phyloP scores from a whole-genome alignment of 2,329 filamentous ascomycete genomes.

The Alternaria sp. region DNA sequence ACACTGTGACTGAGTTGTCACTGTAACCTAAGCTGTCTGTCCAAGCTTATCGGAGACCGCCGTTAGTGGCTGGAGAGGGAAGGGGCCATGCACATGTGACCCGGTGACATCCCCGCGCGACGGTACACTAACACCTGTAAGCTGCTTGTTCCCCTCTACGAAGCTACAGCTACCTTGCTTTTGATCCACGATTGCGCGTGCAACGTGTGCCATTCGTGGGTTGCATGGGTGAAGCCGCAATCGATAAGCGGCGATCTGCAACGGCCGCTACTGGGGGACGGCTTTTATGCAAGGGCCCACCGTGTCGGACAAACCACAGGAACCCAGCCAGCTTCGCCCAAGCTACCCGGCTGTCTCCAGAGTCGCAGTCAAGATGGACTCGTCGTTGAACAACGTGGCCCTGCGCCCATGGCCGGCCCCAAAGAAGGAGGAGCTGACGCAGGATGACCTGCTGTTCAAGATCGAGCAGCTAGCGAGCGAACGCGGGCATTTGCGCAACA shows the following conservation, averaged over 20 bases:
- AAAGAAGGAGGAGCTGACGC: conserved; percentile 59
- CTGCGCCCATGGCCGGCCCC: conserved; percentile 67
- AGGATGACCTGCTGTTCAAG: conserved; percentile 66
- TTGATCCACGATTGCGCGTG: not conserved
- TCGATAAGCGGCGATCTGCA: conserved; percentile 20
- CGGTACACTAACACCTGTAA: conserved; percentile 1
- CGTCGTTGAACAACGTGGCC: conserved; percentile 56
- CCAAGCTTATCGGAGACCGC: conserved; percentile 34
- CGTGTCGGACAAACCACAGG: conserved; percentile 9
- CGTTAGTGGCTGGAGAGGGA: conserved; percentile 29
- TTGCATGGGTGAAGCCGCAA: conserved; percentile 9
- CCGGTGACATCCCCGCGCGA: conserved; percentile 8
- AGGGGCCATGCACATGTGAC: conserved; percentile 26
- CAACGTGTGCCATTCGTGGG: not conserved
- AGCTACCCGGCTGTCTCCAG: not conserved
- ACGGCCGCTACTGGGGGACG: conserved; percentile 19
- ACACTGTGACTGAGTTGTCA: conserved; percentile 20
- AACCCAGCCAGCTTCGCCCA: conserved; percentile 10
- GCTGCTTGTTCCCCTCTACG: not conserved
- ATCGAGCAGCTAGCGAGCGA: conserved; percentile 80
- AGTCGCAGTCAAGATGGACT: conserved; percentile 27
- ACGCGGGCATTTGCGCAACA: conserved; percentile 79
- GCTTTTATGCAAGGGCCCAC: conserved; percentile 26
- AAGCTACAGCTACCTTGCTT: not conserved
- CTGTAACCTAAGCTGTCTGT: conserved; percentile 23